A percentile compares a stretch with the other conserved stretches of the same genome.
Evolutionary conservation across 2,329 filamentous ascomycete species (phyloP).

Genomic region (Xylaria hypoxylon): DNA sequence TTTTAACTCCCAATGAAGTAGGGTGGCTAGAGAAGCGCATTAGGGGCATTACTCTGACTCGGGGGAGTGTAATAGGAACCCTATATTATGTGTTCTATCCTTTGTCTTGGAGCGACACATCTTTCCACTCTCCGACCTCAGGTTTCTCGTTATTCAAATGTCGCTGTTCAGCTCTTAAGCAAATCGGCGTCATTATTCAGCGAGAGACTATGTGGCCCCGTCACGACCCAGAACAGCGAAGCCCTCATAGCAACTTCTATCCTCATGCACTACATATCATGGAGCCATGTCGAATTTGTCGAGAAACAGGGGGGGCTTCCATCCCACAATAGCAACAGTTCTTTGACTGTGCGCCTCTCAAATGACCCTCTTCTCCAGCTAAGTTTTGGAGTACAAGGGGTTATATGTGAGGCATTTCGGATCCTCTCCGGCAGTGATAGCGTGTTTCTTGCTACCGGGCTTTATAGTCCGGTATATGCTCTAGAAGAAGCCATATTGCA

Average conservation of each 20-base stretch:
- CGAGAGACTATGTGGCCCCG: slow-evolving; percentile 2
- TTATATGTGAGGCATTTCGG: slow-evolving; percentile 19
- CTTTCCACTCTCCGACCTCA: slow-evolving; percentile 21
- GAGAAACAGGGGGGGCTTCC: background rate
- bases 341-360: slow-evolving; percentile 8
- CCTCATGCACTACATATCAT: slow-evolving; percentile 32
- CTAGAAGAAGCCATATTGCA: slow-evolving; percentile 25
- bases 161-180: slow-evolving; percentile 12
- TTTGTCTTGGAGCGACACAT: slow-evolving; percentile 26
- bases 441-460: slow-evolving; percentile 21
- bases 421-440: slow-evolving; percentile 23
- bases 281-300: slow-evolving; percentile 19
- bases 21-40: background rate
- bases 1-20: background rate
- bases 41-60: slow-evolving; percentile 9
- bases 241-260: slow-evolving; percentile 21
- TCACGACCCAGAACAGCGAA: slow-evolving; percentile 22
- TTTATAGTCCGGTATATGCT: slow-evolving; percentile 24
- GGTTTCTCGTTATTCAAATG: slow-evolving; percentile 13
- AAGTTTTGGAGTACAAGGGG: slow-evolving; percentile 22
- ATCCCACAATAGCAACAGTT: background rate
- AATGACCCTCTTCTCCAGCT: slow-evolving; percentile 30
- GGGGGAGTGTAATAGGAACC: slow-evolving; percentile 7
- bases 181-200: slow-evolving; percentile 17
- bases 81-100: slow-evolving; percentile 26